A percentile compares a stretch with the other conserved stretches of the same genome.
Conservation (phyloP, 2,329 filamentous ascomycete genomes). For the Aspergillus texensis region DNA sequence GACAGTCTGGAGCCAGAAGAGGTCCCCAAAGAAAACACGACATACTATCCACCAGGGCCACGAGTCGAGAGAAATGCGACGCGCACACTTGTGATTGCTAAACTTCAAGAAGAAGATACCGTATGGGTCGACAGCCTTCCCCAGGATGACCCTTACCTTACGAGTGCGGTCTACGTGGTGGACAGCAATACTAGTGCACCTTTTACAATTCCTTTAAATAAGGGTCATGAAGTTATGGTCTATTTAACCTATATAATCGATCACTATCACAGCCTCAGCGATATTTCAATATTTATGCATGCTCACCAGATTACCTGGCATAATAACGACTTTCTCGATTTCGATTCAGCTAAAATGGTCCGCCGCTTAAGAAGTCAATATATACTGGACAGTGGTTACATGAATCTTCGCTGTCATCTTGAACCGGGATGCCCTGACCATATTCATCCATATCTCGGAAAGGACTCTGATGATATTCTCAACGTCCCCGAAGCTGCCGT, state of each 20-base stretch:
- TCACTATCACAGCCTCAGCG: conserved; percentile 54
- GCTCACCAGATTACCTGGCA: conserved; percentile 53
- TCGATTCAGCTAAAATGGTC: conserved; percentile 47
- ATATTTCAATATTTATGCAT: conserved; percentile 56
- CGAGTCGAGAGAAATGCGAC: background rate
- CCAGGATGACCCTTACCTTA: conserved; percentile 1
- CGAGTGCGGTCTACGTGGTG: conserved; percentile 45
- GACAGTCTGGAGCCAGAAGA: background rate
- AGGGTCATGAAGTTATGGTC: conserved; percentile 56
- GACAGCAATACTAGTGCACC: conserved; percentile 44
- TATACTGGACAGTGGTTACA: conserved; percentile 50
- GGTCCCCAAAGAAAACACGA: background rate
- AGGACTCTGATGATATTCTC: conserved; percentile 15
- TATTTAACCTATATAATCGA: conserved; percentile 61
- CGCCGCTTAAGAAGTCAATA: conserved; percentile 45
- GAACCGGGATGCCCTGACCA: conserved; percentile 54
- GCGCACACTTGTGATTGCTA: conserved; percentile 10
- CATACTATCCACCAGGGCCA: background rate
- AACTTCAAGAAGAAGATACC: conserved; percentile 10
- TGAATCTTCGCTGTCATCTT: conserved; percentile 55
- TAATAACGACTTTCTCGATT: conserved; percentile 51
- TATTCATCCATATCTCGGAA: conserved; percentile 37
- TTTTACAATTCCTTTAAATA: conserved; percentile 51
- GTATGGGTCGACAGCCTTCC: conserved; percentile 8
- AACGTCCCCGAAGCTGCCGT: conserved; percentile 34